Evolutionary conservation across 2,329 filamentous ascomycete genomes (phyloP), one percentile per base, ranked within the genome.

Genomic region (Fusarium protoensiforme): DNA sequence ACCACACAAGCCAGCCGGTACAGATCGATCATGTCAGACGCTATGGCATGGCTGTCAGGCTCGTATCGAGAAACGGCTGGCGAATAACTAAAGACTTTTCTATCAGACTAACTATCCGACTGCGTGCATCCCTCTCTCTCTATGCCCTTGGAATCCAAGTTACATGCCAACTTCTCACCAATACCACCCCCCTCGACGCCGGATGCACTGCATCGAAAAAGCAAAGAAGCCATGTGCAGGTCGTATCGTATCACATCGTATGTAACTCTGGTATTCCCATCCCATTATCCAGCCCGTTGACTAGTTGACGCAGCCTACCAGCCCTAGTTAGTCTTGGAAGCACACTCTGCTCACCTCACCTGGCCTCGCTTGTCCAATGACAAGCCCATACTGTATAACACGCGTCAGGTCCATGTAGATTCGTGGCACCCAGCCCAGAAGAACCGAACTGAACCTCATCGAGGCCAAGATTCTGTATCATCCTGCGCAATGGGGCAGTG

Each of bases 291-390:
- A 31, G 27, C 61, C 31, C 39, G 13, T 57, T 48, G 27, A 57
- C 48, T 51, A 54, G 35, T 57, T 39, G 18, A 46, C 48, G 56
- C 56, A 61, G 36, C 61, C 48, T 61, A 56, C n/a, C 56, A 68
- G 59, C 54, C 41, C 61, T 29, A 39, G 22, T 33, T 48, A 39
- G 54, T 61, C 43, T 43, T 35, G 31, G 31, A 64, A 29, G 20
- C 53, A 46, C 53, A 61, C 41, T 67, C 58, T 64, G 43, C 64
- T 39, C 35, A 24, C 24, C 43, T 33, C 48, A 54, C 29, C 27
- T 18, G 33, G 48, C n/a, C 27, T 57, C 33, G 16, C 22, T 36
- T 56, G 39, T 27, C 57, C 39, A 46, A 46, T 46, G 11, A 48
- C 29, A 35, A 48, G 39, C 29, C 16, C 5, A 56, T 20, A 2